These are phyloP conservation scores for Endocalyx cinctus DNA, from an alignment of 2,329 filamentous ascomycete genomes.

Conservation along the genomic window DNA sequence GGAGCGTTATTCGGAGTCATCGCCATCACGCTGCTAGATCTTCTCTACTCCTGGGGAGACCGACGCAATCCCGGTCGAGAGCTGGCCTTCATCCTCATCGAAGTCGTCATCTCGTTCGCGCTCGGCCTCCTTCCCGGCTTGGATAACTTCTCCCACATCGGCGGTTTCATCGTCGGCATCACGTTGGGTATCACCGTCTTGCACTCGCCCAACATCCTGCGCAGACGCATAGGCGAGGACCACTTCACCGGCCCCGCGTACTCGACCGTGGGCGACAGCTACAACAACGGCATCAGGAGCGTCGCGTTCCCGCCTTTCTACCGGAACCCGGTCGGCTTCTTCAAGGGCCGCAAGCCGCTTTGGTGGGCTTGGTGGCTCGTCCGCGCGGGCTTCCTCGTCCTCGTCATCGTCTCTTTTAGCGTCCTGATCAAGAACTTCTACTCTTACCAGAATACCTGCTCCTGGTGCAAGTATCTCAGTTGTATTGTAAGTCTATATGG, in stretches of 20 bases:
- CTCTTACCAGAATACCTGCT: constrained; percentile 67
- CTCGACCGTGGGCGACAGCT: constrained; percentile 55
- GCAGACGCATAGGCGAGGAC: constrained; percentile 67
- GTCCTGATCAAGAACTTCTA: constrained; percentile 91
- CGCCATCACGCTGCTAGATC: constrained; percentile 79
- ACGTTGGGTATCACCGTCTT: constrained; percentile 81
- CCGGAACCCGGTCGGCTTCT: constrained; percentile 69
- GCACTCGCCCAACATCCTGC: constrained; percentile 78
- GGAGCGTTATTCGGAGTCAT: constrained; percentile 89
- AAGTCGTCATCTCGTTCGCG: constrained; percentile 85
- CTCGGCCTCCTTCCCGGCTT: constrained; percentile 86
- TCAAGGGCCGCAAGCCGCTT: constrained; percentile 83
- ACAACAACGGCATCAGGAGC: constrained; percentile 34
- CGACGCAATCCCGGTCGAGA: constrained; percentile 74
- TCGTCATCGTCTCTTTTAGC: constrained; percentile 81
- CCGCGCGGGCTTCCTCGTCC: constrained; percentile 69
- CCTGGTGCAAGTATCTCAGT: constrained; percentile 93
- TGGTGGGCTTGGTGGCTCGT: constrained; percentile 99
- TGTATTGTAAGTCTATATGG: constrained; percentile 68
- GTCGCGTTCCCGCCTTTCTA: constrained; percentile 50
- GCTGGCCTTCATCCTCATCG: constrained; percentile 79
- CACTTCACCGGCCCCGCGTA: constrained; percentile 54
- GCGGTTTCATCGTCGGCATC: constrained; percentile 89
- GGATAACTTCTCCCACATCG: constrained; percentile 97
- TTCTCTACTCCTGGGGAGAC: constrained; percentile 88